phyloP scores from a whole-genome alignment of 169 alveolate genomes.

The Theileria equi region DNA sequence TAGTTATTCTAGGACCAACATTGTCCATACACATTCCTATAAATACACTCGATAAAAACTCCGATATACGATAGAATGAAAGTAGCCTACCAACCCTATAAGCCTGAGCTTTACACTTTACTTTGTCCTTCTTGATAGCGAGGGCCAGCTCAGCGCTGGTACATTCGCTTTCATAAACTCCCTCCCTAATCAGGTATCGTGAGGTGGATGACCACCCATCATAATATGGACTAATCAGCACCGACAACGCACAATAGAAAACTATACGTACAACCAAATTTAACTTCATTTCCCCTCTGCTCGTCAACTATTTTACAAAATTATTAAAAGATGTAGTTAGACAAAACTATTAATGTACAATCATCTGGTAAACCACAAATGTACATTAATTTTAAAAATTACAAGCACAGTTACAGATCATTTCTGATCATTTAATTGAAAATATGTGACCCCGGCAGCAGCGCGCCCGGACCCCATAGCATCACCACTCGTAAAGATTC shows the following conservation, averaged over 20 bases:
- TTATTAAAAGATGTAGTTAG: too few species aligned
- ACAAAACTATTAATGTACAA: too few species aligned
- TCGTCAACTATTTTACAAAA: background rate
- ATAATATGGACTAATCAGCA: constrained; percentile 33
- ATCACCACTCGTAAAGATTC: too few species aligned
- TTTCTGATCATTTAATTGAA: too few species aligned
- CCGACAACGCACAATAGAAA: constrained; percentile 9
- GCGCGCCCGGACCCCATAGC: too few species aligned
- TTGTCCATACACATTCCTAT: constrained; percentile 56
- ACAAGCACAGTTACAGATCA: too few species aligned
- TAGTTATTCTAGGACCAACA: constrained; percentile 42
- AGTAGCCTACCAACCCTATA: constrained; percentile 29
- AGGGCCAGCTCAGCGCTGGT: background rate
- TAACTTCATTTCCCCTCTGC: constrained; percentile 52
- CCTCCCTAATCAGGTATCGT: constrained; percentile 30
- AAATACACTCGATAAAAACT: constrained; percentile 52
- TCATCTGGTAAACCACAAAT: too few species aligned
- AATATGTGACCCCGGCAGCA: too few species aligned
- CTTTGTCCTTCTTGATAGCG: background rate
- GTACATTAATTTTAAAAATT: too few species aligned
- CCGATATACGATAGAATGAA: constrained; percentile 51
- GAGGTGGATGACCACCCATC: constrained; percentile 64
- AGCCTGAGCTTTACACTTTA: constrained; percentile 37
- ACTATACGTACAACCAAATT: constrained; percentile 8
- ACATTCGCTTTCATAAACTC: constrained; percentile 34